Percentiles rank a stretch among this genome's conserved stretches.
These are phyloP conservation scores for Gossypium gossypioides DNA, from an alignment of 441 rosid genomes.

Conservation along the genomic window DNA sequence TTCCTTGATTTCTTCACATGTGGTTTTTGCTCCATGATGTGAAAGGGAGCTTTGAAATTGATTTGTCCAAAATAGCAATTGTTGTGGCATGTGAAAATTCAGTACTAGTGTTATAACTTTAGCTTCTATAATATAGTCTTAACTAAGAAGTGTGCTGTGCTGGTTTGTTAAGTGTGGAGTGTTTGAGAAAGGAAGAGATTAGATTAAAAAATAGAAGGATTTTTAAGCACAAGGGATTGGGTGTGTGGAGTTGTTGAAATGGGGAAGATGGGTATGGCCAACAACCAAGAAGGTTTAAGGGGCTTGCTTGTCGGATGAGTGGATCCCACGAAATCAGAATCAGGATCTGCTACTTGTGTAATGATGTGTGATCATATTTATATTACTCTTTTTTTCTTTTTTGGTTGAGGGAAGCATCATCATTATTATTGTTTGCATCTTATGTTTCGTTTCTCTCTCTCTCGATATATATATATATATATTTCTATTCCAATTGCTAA, in stretches of 20 bases:
- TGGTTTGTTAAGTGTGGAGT: neutral
- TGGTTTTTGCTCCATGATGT: conserved; percentile 18
- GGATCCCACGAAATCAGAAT: conserved; percentile 59
- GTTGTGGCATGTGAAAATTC: conserved; percentile 11
- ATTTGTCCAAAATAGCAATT: conserved; percentile 10
- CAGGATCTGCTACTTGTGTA: conserved; percentile 41
- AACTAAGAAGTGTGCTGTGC: neutral
- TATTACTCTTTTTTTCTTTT: conserved; percentile 30
- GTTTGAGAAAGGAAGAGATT: neutral
- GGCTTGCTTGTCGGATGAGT: conserved; percentile 36
- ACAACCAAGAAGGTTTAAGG: conserved; percentile 32
- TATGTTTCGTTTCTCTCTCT: neutral
- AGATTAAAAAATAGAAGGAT: neutral
- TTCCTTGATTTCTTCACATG: neutral
- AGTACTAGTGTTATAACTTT: conserved; percentile 7
- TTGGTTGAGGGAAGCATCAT: conserved; percentile 16
- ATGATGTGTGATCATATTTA: conserved; percentile 27
- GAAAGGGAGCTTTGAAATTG: conserved; percentile 22
- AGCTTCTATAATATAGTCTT: neutral
- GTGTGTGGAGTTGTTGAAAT: conserved; percentile 35
- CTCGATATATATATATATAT: no score
- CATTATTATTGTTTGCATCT: neutral
- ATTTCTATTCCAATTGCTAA: neutral
- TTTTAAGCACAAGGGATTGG: conserved; percentile 3
- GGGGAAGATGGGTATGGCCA: conserved; percentile 30